Evolutionary conservation across 1,139 yeast genomes (phyloP), one percentile per base, ranked within the genome.

Genomic region (Pichia sp.): DNA sequence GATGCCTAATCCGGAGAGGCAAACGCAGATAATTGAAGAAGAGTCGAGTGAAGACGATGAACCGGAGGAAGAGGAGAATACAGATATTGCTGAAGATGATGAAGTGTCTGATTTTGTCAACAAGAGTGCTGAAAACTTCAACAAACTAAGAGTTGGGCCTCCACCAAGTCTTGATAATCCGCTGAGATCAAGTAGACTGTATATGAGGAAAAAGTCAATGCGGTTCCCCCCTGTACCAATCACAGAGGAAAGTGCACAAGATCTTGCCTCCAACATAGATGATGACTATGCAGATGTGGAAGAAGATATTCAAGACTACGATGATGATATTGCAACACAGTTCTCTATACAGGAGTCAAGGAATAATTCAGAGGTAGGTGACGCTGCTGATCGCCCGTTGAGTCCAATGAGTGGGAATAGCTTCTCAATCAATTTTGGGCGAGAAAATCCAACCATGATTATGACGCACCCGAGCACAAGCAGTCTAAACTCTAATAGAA

Each of bases 11-110:
- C 41, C 37, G 39, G 29, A 40, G 19, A 33, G 36, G 17, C 45
- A 49, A 36, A 49, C 53, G 17, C 49, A 51, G 21, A 55, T 56
- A 3, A 59, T 60, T 26, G 64, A 60, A 34, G 67, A 62, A 38
- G 41, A 41, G n/a, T 51, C 41, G 12, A 41, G 25, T 8, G 49
- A 39, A 3, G 39, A 33, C 10, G 42, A 41, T 7, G 48, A 38
- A 15, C 44, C 41, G 19, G 41, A 28, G 13, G 42, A 36, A 22
- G 31, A 38, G 15, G 41, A 37, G 8, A 33, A 22, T 11, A 25
- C 16, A 13, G 34, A 34, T 20, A 29, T 29, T 6, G 30, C 22
- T 11, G 32, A 27, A 8, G 25, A 17, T n/a, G 21, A 25, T 27
- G 19, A 17, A 15, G 24, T 23, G 11, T 16, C 14, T n/a, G 30